phyloP scores from a whole-genome alignment of 2,329 filamentous ascomycete species.

The Cordyceps sp. region DNA sequence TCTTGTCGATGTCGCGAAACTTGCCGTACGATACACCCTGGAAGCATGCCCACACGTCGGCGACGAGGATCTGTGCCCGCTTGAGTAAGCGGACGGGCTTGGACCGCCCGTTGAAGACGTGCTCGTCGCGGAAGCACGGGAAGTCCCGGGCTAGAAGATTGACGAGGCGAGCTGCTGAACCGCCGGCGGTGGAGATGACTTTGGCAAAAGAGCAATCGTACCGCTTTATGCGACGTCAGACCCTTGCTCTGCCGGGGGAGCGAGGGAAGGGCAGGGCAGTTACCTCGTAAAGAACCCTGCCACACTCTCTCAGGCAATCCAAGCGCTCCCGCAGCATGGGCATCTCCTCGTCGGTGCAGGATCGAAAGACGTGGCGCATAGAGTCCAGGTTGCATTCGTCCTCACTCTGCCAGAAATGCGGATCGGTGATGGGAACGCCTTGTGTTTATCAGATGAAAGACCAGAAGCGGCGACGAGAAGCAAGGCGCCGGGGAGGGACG shows the following conservation, averaged over 20 bases:
- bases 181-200: conserved; percentile 55
- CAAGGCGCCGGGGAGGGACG: too few species aligned
- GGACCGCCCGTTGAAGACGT: conserved; percentile 52
- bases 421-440: conserved; percentile 79
- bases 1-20: conserved; percentile 82
- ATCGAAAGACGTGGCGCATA: conserved; percentile 66
- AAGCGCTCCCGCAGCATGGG: conserved; percentile 69
- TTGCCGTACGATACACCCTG: conserved; percentile 61
- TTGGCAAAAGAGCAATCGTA: conserved; percentile 61
- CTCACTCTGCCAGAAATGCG: conserved; percentile 71
- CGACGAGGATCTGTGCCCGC: conserved; percentile 87
- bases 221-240: conserved; percentile 27
- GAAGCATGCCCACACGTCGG: conserved; percentile 94
- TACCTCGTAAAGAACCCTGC: conserved; percentile 63
- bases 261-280: background rate
- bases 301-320: conserved; percentile 66
- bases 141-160: conserved; percentile 76
- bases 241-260: background rate
- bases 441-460: background rate
- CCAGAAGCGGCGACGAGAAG: background rate
- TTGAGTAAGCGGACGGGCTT: conserved; percentile 70
- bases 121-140: conserved; percentile 71
- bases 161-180: conserved; percentile 71
- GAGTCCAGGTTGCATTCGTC: conserved; percentile 59
- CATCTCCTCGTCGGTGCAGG: conserved; percentile 72